These are phyloP conservation scores for Atalantia buxifolia DNA, from an alignment of 345 rosid species.

Conservation along the genomic window DNA sequence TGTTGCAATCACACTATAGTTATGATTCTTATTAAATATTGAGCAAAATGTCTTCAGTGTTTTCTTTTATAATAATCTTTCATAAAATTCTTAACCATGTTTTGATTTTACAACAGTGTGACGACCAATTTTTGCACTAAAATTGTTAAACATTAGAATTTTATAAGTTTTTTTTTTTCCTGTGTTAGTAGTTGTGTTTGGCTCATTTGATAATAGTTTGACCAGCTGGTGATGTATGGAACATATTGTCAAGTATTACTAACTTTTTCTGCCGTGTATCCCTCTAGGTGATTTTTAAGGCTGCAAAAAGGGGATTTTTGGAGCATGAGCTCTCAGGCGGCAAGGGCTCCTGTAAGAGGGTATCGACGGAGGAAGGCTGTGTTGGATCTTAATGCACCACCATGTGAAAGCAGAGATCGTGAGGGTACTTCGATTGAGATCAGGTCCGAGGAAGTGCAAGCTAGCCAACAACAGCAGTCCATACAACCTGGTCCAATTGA, in stretches of 20 bases:
- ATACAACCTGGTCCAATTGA: constrained; percentile 43
- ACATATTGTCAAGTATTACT: too few species aligned
- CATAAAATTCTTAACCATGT: too few species aligned
- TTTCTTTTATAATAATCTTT: too few species aligned
- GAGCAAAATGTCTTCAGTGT: not conserved
- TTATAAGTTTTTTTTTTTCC: too few species aligned
- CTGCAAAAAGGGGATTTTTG: not conserved
- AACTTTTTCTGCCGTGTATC: not conserved
- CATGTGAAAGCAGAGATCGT: constrained; percentile 47
- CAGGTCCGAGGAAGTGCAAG: constrained; percentile 16
- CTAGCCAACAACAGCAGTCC: constrained; percentile 28
- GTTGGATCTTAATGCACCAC: constrained; percentile 51
- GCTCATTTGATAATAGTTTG: too few species aligned
- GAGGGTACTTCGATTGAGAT: constrained; percentile 53
- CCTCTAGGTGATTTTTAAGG: not conserved
- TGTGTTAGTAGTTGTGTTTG: too few species aligned
- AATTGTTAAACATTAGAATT: not conserved
- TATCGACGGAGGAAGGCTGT: constrained; percentile 49
- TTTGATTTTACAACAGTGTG: not conserved
- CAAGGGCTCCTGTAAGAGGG: constrained; percentile 42
- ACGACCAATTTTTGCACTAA: not conserved
- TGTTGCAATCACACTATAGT: not conserved
- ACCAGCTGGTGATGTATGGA: too few species aligned
- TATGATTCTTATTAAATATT: not conserved
- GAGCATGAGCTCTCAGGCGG: constrained; percentile 45